A percentile compares a stretch with the other conserved stretches of the same genome.
Conservation (phyloP, 306 rosid genomes). For the Corylus americana region DNA sequence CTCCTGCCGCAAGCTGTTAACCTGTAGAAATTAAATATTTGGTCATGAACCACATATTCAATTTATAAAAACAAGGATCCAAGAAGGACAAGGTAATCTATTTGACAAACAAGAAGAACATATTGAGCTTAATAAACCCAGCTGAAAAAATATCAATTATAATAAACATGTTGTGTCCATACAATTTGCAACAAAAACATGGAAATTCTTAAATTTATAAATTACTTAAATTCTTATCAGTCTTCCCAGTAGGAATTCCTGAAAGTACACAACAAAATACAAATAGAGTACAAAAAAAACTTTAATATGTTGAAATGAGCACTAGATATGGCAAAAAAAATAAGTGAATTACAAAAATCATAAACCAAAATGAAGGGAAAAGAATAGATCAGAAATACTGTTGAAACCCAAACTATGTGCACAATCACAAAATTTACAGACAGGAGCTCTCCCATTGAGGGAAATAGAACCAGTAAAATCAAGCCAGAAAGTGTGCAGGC, state of each 20-base stretch:
- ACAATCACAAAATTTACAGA: background rate
- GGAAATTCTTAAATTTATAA: background rate
- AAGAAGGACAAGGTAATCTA: background rate
- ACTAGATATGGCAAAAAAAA: background rate
- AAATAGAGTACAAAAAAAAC: background rate
- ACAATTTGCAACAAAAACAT: background rate
- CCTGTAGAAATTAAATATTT: slow-evolving; percentile 48
- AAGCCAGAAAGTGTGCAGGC: background rate
- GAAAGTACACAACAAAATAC: background rate
- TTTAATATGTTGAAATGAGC: background rate
- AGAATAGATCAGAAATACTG: background rate
- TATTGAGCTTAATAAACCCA: background rate
- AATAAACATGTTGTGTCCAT: background rate
- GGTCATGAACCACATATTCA: slow-evolving; percentile 17
- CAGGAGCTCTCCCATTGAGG: background rate
- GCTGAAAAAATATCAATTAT: background rate
- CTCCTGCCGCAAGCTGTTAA: slow-evolving; percentile 69
- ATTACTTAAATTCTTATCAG: background rate
- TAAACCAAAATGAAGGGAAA: background rate
- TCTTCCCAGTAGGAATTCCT: background rate
- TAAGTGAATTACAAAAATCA: background rate
- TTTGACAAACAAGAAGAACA: background rate
- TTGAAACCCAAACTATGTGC: background rate
- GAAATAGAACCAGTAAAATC: background rate
- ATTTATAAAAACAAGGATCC: slow-evolving; percentile 1